phyloP scores from a whole-genome alignment of 176 grass and related monocot species.

The Phragmites australis region DNA sequence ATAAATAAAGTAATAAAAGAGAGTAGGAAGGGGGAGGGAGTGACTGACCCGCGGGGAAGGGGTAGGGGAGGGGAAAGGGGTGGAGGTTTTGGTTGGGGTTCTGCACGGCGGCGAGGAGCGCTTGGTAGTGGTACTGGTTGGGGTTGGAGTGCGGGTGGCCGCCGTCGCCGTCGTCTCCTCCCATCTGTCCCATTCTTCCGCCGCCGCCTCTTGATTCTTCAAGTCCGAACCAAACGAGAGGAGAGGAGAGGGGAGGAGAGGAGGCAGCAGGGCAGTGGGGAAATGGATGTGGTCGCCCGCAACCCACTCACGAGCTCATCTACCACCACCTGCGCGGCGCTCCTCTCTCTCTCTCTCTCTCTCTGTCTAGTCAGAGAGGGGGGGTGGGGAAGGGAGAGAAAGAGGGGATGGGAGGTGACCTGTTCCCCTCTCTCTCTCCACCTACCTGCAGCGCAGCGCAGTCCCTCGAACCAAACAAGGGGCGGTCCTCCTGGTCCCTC shows the following conservation, averaged over 20 bases:
- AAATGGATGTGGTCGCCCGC: conserved; percentile 6
- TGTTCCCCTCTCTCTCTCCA: not conserved
- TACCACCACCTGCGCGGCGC: not conserved
- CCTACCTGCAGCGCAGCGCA: not conserved
- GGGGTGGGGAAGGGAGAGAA: not conserved
- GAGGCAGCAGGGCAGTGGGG: not conserved
- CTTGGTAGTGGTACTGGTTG: conserved; percentile 51
- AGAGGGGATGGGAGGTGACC: not conserved
- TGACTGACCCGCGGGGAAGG: conserved; percentile 42
- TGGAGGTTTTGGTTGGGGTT: conserved; percentile 31
- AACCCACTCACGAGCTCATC: conserved; percentile 5
- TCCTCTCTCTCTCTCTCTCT: not conserved
- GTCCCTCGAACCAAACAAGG: too few relatives aligned
- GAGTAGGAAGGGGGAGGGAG: not conserved
- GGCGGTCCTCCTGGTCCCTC: too few relatives aligned
- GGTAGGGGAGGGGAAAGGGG: conserved; percentile 28
- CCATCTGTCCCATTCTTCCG: conserved; percentile 38
- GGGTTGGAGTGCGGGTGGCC: not conserved
- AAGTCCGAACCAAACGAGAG: too few relatives aligned
- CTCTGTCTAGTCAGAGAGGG: too few relatives aligned
- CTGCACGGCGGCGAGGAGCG: conserved; percentile 51
- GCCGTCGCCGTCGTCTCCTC: conserved; percentile 16
- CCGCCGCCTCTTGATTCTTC: not conserved
- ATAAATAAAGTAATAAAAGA: too few relatives aligned
- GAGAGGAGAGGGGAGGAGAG: too few relatives aligned